A percentile compares a stretch with the other conserved stretches of the same genome.
phyloP scores from a whole-genome alignment of 306 rosid genomes.

The Benincasa hispida region DNA sequence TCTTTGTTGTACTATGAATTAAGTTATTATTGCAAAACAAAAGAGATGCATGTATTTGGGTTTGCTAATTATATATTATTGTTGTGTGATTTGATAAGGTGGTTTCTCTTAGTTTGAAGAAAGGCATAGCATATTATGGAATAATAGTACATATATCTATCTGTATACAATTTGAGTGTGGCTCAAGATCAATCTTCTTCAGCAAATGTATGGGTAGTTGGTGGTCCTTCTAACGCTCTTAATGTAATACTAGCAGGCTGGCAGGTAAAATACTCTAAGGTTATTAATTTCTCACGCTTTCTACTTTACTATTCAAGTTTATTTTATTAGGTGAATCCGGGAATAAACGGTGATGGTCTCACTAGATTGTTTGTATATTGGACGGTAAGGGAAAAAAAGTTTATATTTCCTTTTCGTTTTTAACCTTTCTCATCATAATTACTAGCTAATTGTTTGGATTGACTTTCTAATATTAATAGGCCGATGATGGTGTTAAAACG shows the following conservation, averaged over 20 bases:
- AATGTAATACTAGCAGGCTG: not conserved
- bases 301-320: not conserved
- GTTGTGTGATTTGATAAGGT: no score
- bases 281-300: not conserved
- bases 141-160: not conserved
- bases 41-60: not conserved
- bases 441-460: no score
- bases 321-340: not conserved
- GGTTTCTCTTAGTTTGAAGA: not conserved
- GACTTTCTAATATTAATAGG: not conserved
- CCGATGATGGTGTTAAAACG: not conserved
- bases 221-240: not conserved
- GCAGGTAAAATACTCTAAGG: not conserved
- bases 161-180: conserved; percentile 2
- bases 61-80: not conserved
- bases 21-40: not conserved
- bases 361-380: conserved; percentile 10
- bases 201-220: not conserved
- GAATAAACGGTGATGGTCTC: not conserved
- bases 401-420: no score
- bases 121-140: not conserved
- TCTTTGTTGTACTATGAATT: not conserved
- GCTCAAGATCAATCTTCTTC: not conserved
- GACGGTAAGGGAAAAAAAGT: no score
- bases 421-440: not conserved